These are phyloP conservation scores for Globisporangium viniferum DNA, from an alignment of 352 stramenopile genomes.

Conservation along the genomic window DNA sequence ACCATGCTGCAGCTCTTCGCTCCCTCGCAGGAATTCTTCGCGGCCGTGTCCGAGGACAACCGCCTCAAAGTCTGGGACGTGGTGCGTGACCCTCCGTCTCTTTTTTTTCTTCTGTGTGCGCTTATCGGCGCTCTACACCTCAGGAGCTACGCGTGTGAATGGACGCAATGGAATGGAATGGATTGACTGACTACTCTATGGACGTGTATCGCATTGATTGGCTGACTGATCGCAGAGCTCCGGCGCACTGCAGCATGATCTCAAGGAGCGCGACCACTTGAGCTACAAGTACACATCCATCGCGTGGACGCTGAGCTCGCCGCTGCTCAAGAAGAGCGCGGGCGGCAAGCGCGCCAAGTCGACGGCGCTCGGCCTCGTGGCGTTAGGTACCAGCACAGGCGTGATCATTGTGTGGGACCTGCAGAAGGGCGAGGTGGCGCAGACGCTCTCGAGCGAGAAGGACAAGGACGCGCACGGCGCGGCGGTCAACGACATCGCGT, in stretches of 20 bases:
- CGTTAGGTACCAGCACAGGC: slow-evolving; percentile 69
- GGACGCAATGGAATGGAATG: neutral
- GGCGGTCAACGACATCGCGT: slow-evolving; percentile 61
- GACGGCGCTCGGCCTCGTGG: slow-evolving; percentile 46
- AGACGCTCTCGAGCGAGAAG: slow-evolving; percentile 49
- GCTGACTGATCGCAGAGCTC: slow-evolving; percentile 26
- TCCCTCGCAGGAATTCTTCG: slow-evolving; percentile 72
- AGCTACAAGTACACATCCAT: slow-evolving; percentile 81
- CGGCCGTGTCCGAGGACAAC: slow-evolving; percentile 76
- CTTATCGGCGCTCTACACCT: neutral
- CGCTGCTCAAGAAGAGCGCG: slow-evolving; percentile 30
- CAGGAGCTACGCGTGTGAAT: neutral
- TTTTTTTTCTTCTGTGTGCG: neutral
- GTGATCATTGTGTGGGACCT: slow-evolving; percentile 73
- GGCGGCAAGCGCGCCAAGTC: slow-evolving; percentile 48
- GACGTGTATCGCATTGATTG: neutral
- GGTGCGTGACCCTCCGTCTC: slow-evolving; percentile 25
- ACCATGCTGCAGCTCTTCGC: slow-evolving; percentile 72
- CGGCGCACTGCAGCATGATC: slow-evolving; percentile 63
- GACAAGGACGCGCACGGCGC: slow-evolving; percentile 39
- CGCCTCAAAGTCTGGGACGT: slow-evolving; percentile 84
- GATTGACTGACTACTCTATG: neutral
- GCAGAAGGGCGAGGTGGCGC: slow-evolving; percentile 57
- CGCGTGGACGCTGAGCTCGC: slow-evolving; percentile 53
- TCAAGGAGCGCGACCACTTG: slow-evolving; percentile 82